Evolutionary conservation across 83 land plant genomes (phyloP), one percentile per base, ranked within the genome.

Genomic region (Isoetes engelmannii): DNA sequence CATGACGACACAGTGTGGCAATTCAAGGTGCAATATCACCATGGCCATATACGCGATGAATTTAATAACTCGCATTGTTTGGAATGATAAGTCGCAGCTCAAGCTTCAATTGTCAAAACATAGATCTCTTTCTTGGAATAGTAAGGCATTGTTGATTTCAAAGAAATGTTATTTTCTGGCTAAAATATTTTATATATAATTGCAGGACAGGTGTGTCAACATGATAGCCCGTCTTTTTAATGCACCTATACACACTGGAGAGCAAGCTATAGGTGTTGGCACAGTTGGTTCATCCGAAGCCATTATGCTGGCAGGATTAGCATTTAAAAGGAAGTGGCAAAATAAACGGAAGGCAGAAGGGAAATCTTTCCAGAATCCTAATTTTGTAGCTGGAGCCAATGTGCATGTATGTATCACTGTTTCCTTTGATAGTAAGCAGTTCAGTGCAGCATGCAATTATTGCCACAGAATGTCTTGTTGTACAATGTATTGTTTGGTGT

Each of bases 261-360:
- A 82, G 56, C 63, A 82, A 18, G 90, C 85, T 5, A 50, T 87
- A 15, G 90, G 90, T 10, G 83, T 82, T 46, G 82, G 85, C 17
- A 84, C 88, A 5, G 83, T 85, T n/a, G 87, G 88, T 0, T 85
- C 88, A 1, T 83, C 88, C 0, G 88, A 85, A 69, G 88, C 87
- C 5, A 84, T 83, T 49, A 83, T 85, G 88, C 70, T 85, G 0
- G 88, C 84, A 6, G 88, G 88, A 0, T 55, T 85, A 43, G 88
- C 88, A 1, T 83, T 85, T 77, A 85, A 85, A 74, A 70, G 84
- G 62, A 85, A 74, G 20, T 85, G 88, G 87, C 88, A 85, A 65
- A 80, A 83, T 53, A 74, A 77, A 58, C 72, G 87, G 51, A 85
- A 69, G 56, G 76, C 78, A 0, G 77, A 76, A 48, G 87, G 88